Conservation (phyloP, 2,329 filamentous ascomycete species). For the Aspergillus quadricinctus region DNA sequence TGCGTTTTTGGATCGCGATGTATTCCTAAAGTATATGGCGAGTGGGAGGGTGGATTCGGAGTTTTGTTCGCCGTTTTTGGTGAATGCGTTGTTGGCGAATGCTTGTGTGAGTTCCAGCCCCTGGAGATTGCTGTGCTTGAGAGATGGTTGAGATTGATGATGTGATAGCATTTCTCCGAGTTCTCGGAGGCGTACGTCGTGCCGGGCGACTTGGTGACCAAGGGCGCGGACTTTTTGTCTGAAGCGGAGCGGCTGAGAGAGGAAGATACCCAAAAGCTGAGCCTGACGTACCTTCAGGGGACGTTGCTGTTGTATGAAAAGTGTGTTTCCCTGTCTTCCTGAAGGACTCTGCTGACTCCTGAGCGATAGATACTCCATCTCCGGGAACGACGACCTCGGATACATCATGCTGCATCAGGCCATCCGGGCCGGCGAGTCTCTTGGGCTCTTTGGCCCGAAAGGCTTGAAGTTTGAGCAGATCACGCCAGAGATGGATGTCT, state of each 20-base stretch:
- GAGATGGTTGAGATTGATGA: neutral
- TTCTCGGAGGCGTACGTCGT: constrained; percentile 36
- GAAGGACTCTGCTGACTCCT: neutral
- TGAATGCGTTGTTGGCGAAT: constrained; percentile 78
- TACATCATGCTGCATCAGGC: constrained; percentile 36
- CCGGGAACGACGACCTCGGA: constrained; percentile 32
- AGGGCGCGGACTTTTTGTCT: constrained; percentile 32
- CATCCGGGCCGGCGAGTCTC: constrained; percentile 28
- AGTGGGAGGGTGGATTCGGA: constrained; percentile 47
- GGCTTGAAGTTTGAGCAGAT: constrained; percentile 16
- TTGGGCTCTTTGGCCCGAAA: constrained; percentile 30
- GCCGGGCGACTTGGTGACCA: constrained; percentile 34
- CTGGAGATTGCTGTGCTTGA: neutral
- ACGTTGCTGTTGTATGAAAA: constrained; percentile 34
- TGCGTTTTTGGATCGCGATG: constrained; percentile 73
- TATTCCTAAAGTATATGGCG: constrained; percentile 55
- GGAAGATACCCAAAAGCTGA: constrained; percentile 19
- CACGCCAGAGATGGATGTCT: constrained; percentile 28
- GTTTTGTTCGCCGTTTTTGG: constrained; percentile 82
- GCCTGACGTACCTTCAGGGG: constrained; percentile 30
- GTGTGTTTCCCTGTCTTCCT: constrained; percentile 13
- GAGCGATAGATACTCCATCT: constrained; percentile 32
- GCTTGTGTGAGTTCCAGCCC: constrained; percentile 32
- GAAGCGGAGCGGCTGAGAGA: constrained; percentile 32
- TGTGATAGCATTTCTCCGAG: constrained; percentile 33